Evolutionary conservation across 345 rosid genomes (phyloP).

Genomic region (Citrus sinensis): DVS_A1.0 CM039168.1:1777501-1778000

Average conservation of each 20-base stretch:
- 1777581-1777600: too few relatives aligned
- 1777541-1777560: too few relatives aligned
- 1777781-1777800: too few relatives aligned
- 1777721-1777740: too few relatives aligned
- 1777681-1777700: too few relatives aligned
- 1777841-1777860: constrained; percentile 14
- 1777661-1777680: not conserved
- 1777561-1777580: too few relatives aligned
- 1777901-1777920: constrained; percentile 19
- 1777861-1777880: constrained; percentile 20
- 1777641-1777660: not conserved
- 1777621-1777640: not conserved
- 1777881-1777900: constrained; percentile 27
- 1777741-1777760: not conserved
- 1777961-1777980: constrained; percentile 1
- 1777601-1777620: too few relatives aligned
- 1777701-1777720: too few relatives aligned
- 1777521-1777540: not conserved
- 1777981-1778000: not conserved
- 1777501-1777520: too few relatives aligned
- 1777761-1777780: not conserved
- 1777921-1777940: constrained; percentile 19
- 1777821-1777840: not conserved
- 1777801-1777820: too few relatives aligned
- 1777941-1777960: constrained; percentile 14